Base-by-base conservation (phyloP, 345 rosid species). In the Abelmoschus esculentus region DNA sequence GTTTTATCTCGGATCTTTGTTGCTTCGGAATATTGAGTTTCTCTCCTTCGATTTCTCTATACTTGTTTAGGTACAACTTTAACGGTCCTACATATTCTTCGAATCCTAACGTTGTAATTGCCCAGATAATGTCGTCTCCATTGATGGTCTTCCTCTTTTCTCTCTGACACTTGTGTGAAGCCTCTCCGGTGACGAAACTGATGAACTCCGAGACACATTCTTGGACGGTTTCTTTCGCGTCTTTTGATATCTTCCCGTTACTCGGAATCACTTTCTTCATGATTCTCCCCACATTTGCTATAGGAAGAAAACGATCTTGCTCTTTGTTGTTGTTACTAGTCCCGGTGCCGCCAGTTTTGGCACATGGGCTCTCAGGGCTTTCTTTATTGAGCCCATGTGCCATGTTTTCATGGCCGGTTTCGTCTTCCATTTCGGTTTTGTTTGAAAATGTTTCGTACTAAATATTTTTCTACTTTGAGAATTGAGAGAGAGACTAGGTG, bases 121-220 rank as follows among this genome's bases (percentile, higher is more conserved):
- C 88, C 90, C 95, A 89, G 13, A 85, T 85, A 67, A 89, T 81
- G n/a, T 89, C 89, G 47, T 89, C 91, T 26, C 91, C 95, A 8
- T 89, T 89, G 40, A 86, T 85, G 22, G 95, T 89, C 73, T 89
- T 86, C 44, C 91, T 78, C 67, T 86, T 86, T 57, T 86, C 91
- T 79, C 89, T 74, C 34, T 83, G 91, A 77, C 91, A 86, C 75
- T 85, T 89, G 55, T 86, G 90, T 1, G 91, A 89, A 5, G 91
- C 91, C 74, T 89, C 88, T 15, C 91, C 91, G 0, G 91, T 85
- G 11, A 88, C 85, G 13, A 88, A 88, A 76, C 93, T 88, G 3
- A 88, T 86, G 82, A 89, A 86, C 82, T 86, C 91, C 0, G 91
- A 89, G 3, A 89, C 89, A 28, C 91, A 89, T 83, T 89, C 95